phyloP scores from a whole-genome alignment of 805 yeast species.

The Candida pini region DNA sequence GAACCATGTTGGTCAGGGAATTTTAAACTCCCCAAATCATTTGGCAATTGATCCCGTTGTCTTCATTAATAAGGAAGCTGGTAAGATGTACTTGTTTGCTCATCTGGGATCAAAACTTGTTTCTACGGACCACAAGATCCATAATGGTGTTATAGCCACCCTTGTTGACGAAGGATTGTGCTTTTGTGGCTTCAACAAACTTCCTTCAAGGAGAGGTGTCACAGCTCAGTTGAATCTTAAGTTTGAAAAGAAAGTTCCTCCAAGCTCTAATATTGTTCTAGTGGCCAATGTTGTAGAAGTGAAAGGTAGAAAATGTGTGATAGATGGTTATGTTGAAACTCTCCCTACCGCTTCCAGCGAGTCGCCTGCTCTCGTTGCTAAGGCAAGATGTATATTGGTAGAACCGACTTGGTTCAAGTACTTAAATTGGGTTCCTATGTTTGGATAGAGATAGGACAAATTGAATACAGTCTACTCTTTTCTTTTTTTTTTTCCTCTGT shows the following conservation, averaged over 20 bases:
- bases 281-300: slow-evolving; percentile 57
- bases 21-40: slow-evolving; percentile 60
- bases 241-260: slow-evolving; percentile 55
- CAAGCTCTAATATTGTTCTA: slow-evolving; percentile 60
- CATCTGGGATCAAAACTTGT: slow-evolving; percentile 64
- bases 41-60: slow-evolving; percentile 74
- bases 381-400: slow-evolving; percentile 65
- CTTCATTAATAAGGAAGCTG: slow-evolving; percentile 44
- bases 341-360: slow-evolving; percentile 29
- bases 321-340: slow-evolving; percentile 60
- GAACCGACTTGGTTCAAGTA: slow-evolving; percentile 88
- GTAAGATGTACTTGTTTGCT: slow-evolving; percentile 57
- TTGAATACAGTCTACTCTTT: not conserved
- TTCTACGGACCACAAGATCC: slow-evolving; percentile 69
- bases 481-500: not conserved
- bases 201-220: slow-evolving; percentile 83
- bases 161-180: slow-evolving; percentile 82
- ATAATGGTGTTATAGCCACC: slow-evolving; percentile 76
- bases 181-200: slow-evolving; percentile 72
- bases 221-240: slow-evolving; percentile 72
- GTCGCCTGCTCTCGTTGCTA: slow-evolving; percentile 33
- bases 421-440: slow-evolving; percentile 47
- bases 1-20: slow-evolving; percentile 67
- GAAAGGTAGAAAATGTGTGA: slow-evolving; percentile 78
- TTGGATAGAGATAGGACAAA: slow-evolving; percentile 13